phyloP scores from a whole-genome alignment of 2,329 filamentous ascomycete species.

The Pseudopyricularia cyperi region DNA sequence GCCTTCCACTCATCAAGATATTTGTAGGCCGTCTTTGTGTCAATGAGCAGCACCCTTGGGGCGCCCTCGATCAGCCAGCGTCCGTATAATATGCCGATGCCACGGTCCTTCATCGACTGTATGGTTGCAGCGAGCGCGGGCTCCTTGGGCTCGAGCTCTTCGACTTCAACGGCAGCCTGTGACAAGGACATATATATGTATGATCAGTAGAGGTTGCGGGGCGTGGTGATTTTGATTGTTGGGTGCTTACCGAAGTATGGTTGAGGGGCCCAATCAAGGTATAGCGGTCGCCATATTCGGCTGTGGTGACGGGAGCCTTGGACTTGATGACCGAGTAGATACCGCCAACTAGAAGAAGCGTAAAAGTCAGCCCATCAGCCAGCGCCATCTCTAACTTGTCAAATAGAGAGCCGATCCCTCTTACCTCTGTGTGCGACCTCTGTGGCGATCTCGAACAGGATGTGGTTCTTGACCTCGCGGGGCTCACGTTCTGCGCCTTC shows the following conservation, averaged over 20 bases:
- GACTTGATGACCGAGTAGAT: constrained; percentile 99
- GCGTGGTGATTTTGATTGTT: neutral
- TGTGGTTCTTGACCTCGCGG: constrained; percentile 82
- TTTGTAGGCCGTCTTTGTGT: constrained; percentile 84
- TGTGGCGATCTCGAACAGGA: constrained; percentile 92
- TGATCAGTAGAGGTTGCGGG: neutral
- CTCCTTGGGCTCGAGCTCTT: constrained; percentile 75
- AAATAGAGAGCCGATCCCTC: too few relatives aligned
- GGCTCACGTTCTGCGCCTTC: constrained; percentile 28
- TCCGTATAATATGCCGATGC: constrained; percentile 82
- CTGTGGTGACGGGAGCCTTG: constrained; percentile 92
- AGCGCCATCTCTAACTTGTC: too few relatives aligned
- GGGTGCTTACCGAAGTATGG: constrained; percentile 60
- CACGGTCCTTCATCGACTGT: constrained; percentile 82
- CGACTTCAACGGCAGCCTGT: constrained; percentile 93
- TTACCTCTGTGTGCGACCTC: constrained; percentile 93
- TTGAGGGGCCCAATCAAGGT: constrained; percentile 92
- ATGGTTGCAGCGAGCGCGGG: constrained; percentile 73
- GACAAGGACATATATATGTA: constrained; percentile 9
- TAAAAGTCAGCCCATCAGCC: neutral
- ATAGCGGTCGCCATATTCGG: constrained; percentile 96
- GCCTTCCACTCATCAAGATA: constrained; percentile 95
- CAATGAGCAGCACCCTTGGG: constrained; percentile 83
- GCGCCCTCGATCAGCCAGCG: constrained; percentile 97
- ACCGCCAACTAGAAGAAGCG: constrained; percentile 58